phyloP scores from a whole-genome alignment of 805 yeast species.

The Limtongia smithiae region DNA sequence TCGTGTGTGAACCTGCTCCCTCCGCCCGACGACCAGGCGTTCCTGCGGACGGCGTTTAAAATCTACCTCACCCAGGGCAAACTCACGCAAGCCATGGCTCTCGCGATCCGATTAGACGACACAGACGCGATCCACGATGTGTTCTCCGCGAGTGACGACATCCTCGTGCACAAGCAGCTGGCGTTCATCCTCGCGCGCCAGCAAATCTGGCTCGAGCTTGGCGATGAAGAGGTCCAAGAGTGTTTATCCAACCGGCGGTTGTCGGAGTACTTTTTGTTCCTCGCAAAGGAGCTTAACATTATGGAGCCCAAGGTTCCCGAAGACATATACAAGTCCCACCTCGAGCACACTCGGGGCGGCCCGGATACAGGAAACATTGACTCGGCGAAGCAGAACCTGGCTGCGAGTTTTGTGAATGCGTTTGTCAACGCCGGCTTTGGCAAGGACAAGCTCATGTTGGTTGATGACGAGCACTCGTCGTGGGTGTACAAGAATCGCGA shows the following conservation, averaged over 20 bases:
- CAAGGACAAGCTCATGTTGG: constrained; percentile 66
- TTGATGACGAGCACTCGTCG: constrained; percentile 65
- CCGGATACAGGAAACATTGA: constrained; percentile 55
- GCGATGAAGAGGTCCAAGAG: constrained; percentile 63
- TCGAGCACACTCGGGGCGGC: constrained; percentile 65
- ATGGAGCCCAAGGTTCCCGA: constrained; percentile 90
- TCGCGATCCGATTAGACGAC: constrained; percentile 87
- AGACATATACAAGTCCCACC: constrained; percentile 86
- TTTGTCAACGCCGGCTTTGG: constrained; percentile 90
- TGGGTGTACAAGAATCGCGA: constrained; percentile 94
- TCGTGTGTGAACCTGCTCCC: constrained; percentile 95
- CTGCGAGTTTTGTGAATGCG: constrained; percentile 89
- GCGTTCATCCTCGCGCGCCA: constrained; percentile 87
- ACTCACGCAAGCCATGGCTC: constrained; percentile 81
- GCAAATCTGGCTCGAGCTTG: constrained; percentile 67
- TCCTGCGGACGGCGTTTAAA: constrained; percentile 81
- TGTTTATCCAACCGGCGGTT: constrained; percentile 76
- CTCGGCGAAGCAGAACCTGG: constrained; percentile 92
- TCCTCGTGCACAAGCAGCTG: constrained; percentile 72
- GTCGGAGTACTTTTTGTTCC: constrained; percentile 72
- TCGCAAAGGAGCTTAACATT: constrained; percentile 82
- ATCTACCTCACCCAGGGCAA: constrained; percentile 76
- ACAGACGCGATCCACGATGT: constrained; percentile 72
- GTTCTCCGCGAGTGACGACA: constrained; percentile 75
- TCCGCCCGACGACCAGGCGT: constrained; percentile 86